These are phyloP conservation scores for Fabrea salina DNA, from an alignment of 169 alveolate genomes.

Conservation along the genomic window DNA sequence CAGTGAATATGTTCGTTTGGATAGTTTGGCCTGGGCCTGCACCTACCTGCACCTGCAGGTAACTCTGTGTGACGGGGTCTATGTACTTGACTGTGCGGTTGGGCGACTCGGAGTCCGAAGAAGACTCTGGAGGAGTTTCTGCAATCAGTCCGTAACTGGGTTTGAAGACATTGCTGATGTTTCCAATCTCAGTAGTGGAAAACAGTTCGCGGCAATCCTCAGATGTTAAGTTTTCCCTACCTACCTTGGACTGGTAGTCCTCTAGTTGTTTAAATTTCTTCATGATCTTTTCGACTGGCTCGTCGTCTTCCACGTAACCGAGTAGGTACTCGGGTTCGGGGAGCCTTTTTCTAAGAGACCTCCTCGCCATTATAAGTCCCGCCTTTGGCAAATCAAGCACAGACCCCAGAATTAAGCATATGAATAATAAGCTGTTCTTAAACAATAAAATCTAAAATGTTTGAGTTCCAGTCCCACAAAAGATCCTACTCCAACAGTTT, in stretches of 20 bases:
- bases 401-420: too few relatives aligned
- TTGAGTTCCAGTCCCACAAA: neutral
- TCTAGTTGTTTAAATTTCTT: constrained; percentile 28
- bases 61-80: constrained; percentile 33
- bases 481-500: too few relatives aligned
- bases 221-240: constrained; percentile 29
- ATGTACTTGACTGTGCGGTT: neutral
- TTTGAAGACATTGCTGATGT: neutral
- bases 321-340: constrained; percentile 27
- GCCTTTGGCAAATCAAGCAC: too few relatives aligned
- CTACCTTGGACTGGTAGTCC: constrained; percentile 21
- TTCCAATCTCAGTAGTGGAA: neutral
- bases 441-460: too few relatives aligned
- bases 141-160: constrained; percentile 10
- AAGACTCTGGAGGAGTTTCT: neutral
- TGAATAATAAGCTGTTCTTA: too few relatives aligned
- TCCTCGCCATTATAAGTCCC: constrained; percentile 33
- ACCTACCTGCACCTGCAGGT: neutral
- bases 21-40: constrained; percentile 3
- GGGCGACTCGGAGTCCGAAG: constrained; percentile 5
- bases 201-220: constrained; percentile 40
- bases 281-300: constrained; percentile 30
- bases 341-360: neutral
- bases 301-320: constrained; percentile 36
- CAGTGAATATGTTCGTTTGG: neutral